A percentile compares a stretch with the other conserved stretches of the same genome.
Conservation (phyloP, 495 filamentous ascomycete species). For the Cercophora samala region DNA sequence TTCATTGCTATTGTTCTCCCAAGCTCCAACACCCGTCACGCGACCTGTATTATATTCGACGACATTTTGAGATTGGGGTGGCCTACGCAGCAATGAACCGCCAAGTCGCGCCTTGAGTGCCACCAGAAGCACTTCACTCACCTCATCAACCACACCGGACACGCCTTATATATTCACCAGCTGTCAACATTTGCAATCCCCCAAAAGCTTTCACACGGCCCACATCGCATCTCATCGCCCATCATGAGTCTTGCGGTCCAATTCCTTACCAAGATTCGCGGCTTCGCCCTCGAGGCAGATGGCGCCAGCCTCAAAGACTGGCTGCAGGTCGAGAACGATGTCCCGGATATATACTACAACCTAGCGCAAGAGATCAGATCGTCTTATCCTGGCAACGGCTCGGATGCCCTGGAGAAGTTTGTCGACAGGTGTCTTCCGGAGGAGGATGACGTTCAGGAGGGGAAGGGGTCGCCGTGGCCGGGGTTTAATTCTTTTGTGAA, state of each 20-base stretch:
- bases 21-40: background rate
- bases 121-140: background rate
- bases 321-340: conserved; percentile 44
- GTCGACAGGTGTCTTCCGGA: conserved; percentile 56
- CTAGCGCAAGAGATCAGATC: conserved; percentile 64
- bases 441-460: conserved; percentile 46
- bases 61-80: background rate
- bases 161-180: too few relatives aligned
- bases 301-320: conserved; percentile 43
- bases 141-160: background rate
- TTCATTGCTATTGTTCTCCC: background rate
- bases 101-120: background rate
- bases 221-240: background rate
- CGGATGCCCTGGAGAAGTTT: conserved; percentile 56
- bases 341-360: conserved; percentile 59
- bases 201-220: background rate
- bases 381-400: conserved; percentile 51
- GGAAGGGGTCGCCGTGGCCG: conserved; percentile 62
- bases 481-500: conserved; percentile 73
- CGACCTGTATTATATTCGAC: background rate
- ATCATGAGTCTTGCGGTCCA: conserved; percentile 39
- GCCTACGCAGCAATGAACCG: background rate
- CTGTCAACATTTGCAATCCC: background rate
- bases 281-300: conserved; percentile 38
- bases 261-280: conserved; percentile 42